Evolutionary conservation across 2,329 filamentous ascomycete genomes (phyloP).

Genomic region (Sporothrix globosa): DNA sequence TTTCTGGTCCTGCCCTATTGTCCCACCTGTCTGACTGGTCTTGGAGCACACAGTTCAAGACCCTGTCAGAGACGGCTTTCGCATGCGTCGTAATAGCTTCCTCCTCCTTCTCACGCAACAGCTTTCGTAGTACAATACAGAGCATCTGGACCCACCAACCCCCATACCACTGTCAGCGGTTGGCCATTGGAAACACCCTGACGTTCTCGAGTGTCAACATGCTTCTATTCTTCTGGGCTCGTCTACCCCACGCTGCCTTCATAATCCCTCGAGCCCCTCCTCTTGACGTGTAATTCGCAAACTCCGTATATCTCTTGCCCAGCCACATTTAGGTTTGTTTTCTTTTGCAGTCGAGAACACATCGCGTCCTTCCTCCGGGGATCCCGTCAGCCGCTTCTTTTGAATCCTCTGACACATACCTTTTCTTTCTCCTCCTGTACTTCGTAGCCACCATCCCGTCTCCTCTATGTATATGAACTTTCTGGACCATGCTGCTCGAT

Average conservation of each 20-base stretch:
- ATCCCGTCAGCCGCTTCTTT: slow-evolving; percentile 21
- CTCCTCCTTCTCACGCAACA: too few species aligned
- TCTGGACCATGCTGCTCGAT: background rate
- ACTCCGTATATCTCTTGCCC: slow-evolving; percentile 13
- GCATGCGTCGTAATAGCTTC: too few species aligned
- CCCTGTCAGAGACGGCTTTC: too few species aligned
- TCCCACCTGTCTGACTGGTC: background rate
- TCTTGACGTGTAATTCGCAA: slow-evolving; percentile 8
- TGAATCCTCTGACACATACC: background rate
- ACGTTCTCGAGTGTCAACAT: background rate
- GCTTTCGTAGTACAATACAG: background rate
- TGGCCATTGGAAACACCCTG: background rate
- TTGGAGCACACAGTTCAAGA: too few species aligned
- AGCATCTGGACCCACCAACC: background rate
- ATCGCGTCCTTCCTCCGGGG: background rate
- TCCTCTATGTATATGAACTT: background rate
- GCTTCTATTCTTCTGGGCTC: background rate
- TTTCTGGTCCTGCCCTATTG: background rate
- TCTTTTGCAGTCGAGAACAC: background rate
- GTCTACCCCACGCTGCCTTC: background rate
- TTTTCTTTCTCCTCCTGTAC: background rate
- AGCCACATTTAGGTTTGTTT: background rate
- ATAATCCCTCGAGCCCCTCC: background rate
- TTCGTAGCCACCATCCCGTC: background rate
- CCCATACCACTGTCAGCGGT: too few species aligned